Base-by-base conservation (phyloP, 352 stramenopile genomes). In the Phytophthora uliginosa region DNA sequence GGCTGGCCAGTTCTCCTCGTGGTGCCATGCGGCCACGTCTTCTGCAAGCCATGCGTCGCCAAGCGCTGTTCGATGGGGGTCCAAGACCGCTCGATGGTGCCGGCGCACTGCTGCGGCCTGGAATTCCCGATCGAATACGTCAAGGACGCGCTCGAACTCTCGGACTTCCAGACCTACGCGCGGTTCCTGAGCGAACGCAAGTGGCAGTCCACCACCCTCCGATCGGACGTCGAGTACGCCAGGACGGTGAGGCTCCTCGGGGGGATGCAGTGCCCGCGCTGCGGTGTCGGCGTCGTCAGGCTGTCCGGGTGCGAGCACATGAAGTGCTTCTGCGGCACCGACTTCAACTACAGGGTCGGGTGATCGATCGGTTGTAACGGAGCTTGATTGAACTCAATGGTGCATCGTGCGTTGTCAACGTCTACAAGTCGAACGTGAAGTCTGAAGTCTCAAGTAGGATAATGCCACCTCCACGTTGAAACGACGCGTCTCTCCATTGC, bases 241-340 rank as follows among this genome's bases (percentile, higher is more conserved):
- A 59, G 60, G 9, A 69, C 72, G 18, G 67, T 94, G 15, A 64
- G 71, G 20, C 17, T n/a, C 7, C 36, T 79, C 3, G 66, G 69
- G 17, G 77, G 82, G n/a, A 84, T 85, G 67, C 86, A 93, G 71
- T 93, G 86, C 34, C 85, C 86, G 2, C 58, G 40, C 8, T 94
- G 86, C 51, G 85, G 85, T 34, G 71, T 94, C 9, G 86, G 86
- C 28, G 76, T 93, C 17, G 68, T 79, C 52, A 80, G 70, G 34
- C 73, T 78, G 33, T 58, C 56, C 1, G 86, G 86, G 28, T 94
- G 85, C 54, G 57, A 79, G 17, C 20, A 51, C 15, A 85, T 94
- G 48, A 51, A 2, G 33, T 82, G 75, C 65, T 31, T 62, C 13
- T 79, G 73, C 13, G 67, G 74, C 1, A 34, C 13, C 13, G 24